Base-by-base conservation (phyloP, 805 yeast species). In the Suhomyces tanzawaensis region DNA sequence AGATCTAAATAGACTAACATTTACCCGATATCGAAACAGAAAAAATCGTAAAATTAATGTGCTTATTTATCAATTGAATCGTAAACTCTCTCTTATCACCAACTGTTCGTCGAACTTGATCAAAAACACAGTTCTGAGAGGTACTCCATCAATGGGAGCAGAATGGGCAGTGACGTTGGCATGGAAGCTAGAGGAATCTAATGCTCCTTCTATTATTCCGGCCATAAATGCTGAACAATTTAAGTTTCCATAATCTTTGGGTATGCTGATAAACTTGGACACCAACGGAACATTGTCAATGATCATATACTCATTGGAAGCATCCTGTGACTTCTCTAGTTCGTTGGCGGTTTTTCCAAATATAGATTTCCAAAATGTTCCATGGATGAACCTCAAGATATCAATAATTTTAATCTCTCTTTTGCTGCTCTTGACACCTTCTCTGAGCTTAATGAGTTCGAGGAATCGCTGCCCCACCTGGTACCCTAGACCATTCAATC, bases 221-320 rank as follows among this genome's bases (percentile, higher is more conserved):
- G 95, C 95, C 1, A 82, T 77, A 54, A 84, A 85, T 0, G 95
- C 90, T 12, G 83, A 81, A 53, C 93, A 85, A 53, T 84, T 85
- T 51, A 87, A 70, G 45, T 80, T 81, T 8, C 85, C 81, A 53
- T 82, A 79, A 46, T 88, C 95, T 48, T 76, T 78, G 2, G 96
- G 96, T 4, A 85, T 81, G 21, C 85, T 78, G 8, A 88, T 78
- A 53, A 72, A 88, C 49, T 76, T 77, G n/a, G 85, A 72, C 27
- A 87, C 69, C 32, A 85, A 49, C 4, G 96, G 96, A 11, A 69
- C 57, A 49, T 81, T 77, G 56, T 88, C 96, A 13, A 79, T 79
- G 42, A 88, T 84, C 95, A 88, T 86, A 49, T 71, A 77, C 54
- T 77, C 81, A 46, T 81, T 81, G 41, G 77, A 79, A 39, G 78